These are phyloP conservation scores for Chaetothyriales sp. DNA, from an alignment of 2,329 filamentous ascomycete genomes.

Conservation along the genomic window DNA sequence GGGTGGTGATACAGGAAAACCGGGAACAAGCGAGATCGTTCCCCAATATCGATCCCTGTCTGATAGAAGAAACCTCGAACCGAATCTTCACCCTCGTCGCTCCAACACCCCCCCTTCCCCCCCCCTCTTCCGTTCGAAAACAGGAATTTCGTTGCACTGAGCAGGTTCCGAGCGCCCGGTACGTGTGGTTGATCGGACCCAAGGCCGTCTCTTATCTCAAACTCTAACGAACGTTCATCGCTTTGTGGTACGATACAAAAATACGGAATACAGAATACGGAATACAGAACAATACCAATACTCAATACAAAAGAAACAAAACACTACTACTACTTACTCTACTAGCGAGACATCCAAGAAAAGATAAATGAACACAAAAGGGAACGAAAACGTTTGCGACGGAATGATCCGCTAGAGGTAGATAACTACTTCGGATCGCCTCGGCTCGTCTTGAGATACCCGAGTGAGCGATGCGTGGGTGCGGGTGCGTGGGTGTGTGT, in stretches of 20 bases:
- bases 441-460: too few relatives aligned
- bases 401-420: too few relatives aligned
- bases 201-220: not conserved
- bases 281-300: not conserved
- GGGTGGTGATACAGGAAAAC: not conserved
- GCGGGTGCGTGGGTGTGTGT: too few relatives aligned
- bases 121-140: not conserved
- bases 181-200: not conserved
- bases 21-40: not conserved
- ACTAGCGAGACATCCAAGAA: too few relatives aligned
- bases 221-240: not conserved
- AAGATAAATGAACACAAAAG: too few relatives aligned
- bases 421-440: too few relatives aligned
- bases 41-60: not conserved
- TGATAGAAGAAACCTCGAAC: not conserved
- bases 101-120: not conserved
- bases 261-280: not conserved
- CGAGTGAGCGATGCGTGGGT: too few relatives aligned
- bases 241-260: not conserved
- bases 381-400: too few relatives aligned
- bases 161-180: not conserved
- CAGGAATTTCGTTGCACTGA: not conserved
- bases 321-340: too few relatives aligned
- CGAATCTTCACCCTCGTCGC: too few relatives aligned
- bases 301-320: too few relatives aligned